phyloP scores from a whole-genome alignment of 2,329 filamentous ascomycete species.

The Hypoxylon sp. region DNA sequence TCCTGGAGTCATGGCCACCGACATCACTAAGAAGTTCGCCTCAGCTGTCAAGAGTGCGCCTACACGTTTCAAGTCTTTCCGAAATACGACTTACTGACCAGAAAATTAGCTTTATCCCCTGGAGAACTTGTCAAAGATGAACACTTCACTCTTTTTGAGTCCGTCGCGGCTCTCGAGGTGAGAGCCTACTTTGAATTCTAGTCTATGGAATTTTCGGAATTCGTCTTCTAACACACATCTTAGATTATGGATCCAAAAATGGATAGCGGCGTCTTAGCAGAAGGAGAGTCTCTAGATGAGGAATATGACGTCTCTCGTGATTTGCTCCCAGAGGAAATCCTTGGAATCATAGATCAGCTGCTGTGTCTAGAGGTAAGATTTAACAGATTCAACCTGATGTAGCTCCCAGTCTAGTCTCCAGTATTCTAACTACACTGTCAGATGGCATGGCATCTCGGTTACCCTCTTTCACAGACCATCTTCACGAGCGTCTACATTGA shows the following conservation, averaged over 20 bases:
- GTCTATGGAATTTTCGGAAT: constrained; percentile 44
- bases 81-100: constrained; percentile 47
- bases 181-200: constrained; percentile 14
- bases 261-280: constrained; percentile 89
- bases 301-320: constrained; percentile 80
- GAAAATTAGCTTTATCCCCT: constrained; percentile 74
- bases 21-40: constrained; percentile 71
- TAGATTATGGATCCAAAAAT: constrained; percentile 99
- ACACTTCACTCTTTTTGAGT: constrained; percentile 92
- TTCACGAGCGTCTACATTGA: constrained; percentile 95
- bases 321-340: constrained; percentile 81
- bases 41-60: constrained; percentile 67
- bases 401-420: not conserved
- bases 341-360: constrained; percentile 95
- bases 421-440: constrained; percentile 55
- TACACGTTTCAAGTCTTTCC: not conserved
- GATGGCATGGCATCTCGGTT: constrained; percentile 98
- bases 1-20: constrained; percentile 68
- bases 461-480: constrained; percentile 92
- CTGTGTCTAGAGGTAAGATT: constrained; percentile 83
- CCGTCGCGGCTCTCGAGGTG: constrained; percentile 86
- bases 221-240: constrained; percentile 43
- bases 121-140: constrained; percentile 95
- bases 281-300: constrained; percentile 86
- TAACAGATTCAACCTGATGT: constrained; percentile 12